Conservation (phyloP, 371 early-diverging fungal species). For the Mucor irregularis region DNA sequence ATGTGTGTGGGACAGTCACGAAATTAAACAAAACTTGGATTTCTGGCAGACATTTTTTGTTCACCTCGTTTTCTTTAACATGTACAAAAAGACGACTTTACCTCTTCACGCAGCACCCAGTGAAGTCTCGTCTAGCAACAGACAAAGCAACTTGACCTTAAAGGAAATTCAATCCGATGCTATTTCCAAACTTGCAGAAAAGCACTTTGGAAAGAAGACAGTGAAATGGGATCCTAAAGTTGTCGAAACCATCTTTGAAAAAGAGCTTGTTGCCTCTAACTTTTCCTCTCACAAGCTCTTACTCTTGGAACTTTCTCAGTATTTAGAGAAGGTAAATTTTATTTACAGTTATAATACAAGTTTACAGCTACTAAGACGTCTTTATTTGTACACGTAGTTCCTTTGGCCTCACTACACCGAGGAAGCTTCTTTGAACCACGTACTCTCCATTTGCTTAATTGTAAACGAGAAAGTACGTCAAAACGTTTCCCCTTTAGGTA, state of each 20-base stretch:
- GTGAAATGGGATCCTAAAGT: constrained; percentile 52
- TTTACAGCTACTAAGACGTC: background rate
- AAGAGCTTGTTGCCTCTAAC: constrained; percentile 54
- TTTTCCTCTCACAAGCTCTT: constrained; percentile 59
- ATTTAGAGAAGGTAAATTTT: constrained; percentile 72
- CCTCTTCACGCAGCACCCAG: constrained; percentile 50
- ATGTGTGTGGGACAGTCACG: background rate
- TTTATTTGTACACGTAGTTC: constrained; percentile 42
- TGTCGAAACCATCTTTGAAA: constrained; percentile 59
- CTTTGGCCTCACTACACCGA: constrained; percentile 76
- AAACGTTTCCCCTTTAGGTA: constrained; percentile 64
- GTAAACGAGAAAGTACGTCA: constrained; percentile 85
- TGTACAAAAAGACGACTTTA: constrained; percentile 47
- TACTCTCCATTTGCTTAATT: constrained; percentile 79
- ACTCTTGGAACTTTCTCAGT: constrained; percentile 75
- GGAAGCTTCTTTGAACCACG: constrained; percentile 53
- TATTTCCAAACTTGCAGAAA: constrained; percentile 53
- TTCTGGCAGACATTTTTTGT: background rate
- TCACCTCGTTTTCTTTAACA: constrained; percentile 2
- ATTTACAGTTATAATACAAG: background rate
- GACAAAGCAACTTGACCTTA: constrained; percentile 43
- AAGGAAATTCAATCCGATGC: constrained; percentile 59
- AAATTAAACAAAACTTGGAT: background rate
- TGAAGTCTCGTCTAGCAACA: constrained; percentile 33
- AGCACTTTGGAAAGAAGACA: constrained; percentile 31